Evolutionary conservation across 2,329 filamentous ascomycete species (phyloP).

Genomic region (Ophiostoma angusticollis): DNA sequence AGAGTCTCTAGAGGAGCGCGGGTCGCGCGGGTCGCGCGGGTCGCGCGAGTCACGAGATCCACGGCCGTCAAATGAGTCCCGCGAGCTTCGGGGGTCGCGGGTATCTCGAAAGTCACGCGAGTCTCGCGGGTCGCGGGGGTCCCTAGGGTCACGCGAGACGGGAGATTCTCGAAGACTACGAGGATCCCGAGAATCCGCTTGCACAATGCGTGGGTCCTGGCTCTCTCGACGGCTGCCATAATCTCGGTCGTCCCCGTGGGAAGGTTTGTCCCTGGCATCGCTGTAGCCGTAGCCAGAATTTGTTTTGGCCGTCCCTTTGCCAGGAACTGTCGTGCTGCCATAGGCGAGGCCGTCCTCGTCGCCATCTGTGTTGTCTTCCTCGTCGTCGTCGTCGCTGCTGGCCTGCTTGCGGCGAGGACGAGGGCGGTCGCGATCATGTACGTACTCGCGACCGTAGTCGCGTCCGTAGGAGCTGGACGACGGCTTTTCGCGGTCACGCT

Average conservation of each 20-base stretch:
- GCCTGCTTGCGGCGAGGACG: conserved; percentile 6
- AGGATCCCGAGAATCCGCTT: conserved; percentile 5
- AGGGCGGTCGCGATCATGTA: neutral
- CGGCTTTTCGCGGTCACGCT: conserved; percentile 13
- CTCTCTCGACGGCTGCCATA: conserved; percentile 15
- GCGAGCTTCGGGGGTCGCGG: neutral
- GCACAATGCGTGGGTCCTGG: conserved; percentile 2
- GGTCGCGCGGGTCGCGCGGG: conserved; percentile 4
- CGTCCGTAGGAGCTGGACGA: conserved; percentile 11
- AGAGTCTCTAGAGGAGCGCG: conserved; percentile 4
- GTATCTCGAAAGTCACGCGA: neutral
- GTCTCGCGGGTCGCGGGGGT: conserved; percentile 7
- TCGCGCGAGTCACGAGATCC: neutral
- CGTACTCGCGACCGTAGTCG: neutral
- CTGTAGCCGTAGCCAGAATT: conserved; percentile 17
- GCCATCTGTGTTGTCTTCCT: conserved; percentile 9
- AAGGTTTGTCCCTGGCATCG: conserved; percentile 22
- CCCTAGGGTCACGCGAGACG: too few species aligned
- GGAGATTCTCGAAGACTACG: conserved; percentile 13
- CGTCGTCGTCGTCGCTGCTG: conserved; percentile 11
- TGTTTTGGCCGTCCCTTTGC: neutral
- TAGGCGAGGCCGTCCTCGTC: conserved; percentile 34
- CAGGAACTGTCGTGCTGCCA: conserved; percentile 23
- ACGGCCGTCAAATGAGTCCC: too few species aligned
- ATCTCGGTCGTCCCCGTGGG: conserved; percentile 19